Percentiles rank a stretch among this genome's conserved stretches.
Evolutionary conservation across 2,329 filamentous ascomycete genomes (phyloP).

Genomic region (Westerdykella ornata): DNA sequence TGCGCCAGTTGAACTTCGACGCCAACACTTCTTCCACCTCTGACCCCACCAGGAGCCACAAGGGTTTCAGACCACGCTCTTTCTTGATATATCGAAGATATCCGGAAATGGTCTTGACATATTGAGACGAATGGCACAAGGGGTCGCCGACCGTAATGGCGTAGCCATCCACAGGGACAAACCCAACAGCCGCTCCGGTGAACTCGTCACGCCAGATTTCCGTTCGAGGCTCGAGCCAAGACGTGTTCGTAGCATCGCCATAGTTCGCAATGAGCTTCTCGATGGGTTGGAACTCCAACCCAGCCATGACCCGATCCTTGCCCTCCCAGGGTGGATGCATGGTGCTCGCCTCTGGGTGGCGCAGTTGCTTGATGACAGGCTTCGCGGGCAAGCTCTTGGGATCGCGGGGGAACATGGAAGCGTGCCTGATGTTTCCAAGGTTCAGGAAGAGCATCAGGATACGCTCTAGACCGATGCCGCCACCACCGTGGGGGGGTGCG

Average conservation of each 20-base stretch:
- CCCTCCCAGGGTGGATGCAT: conserved; percentile 59
- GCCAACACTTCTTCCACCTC: conserved; percentile 74
- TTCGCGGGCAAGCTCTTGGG: conserved; percentile 75
- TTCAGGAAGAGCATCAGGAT: conserved; percentile 80
- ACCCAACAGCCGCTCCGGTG: conserved; percentile 80
- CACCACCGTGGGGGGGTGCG: conserved; percentile 81
- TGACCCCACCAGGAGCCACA: conserved; percentile 85
- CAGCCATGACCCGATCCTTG: conserved; percentile 43
- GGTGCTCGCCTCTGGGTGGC: conserved; percentile 83
- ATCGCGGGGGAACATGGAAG: conserved; percentile 80
- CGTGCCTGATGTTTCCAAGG: conserved; percentile 82
- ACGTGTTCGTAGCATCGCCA: conserved; percentile 87
- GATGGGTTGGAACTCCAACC: conserved; percentile 60
- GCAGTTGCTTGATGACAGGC: conserved; percentile 56
- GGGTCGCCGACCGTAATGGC: conserved; percentile 84
- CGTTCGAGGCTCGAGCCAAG: conserved; percentile 85
- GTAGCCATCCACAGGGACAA: conserved; percentile 68
- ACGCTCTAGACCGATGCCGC: conserved; percentile 83
- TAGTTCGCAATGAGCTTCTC: conserved; percentile 93
- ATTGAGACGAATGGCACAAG: conserved; percentile 73
- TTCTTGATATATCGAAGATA: conserved; percentile 72
- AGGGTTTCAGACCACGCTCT: conserved; percentile 64
- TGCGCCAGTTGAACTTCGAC: conserved; percentile 76
- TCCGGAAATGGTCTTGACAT: conserved; percentile 61
- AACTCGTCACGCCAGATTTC: conserved; percentile 74